phyloP scores from a whole-genome alignment of 345 rosid genomes.

The Gossypium turneri region DNA sequence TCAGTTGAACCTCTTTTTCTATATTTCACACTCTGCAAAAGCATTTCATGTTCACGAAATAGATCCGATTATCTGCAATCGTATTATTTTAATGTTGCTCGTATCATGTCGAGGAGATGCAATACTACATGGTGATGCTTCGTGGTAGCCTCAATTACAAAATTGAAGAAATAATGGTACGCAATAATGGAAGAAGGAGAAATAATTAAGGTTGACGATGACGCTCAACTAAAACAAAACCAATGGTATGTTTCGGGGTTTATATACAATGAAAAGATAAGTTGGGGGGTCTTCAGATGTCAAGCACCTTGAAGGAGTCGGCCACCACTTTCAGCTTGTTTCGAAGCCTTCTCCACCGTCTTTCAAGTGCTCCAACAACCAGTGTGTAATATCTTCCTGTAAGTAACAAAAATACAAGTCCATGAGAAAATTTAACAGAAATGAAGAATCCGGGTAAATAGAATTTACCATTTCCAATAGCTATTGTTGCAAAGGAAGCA shows the following conservation, averaged over 20 bases:
- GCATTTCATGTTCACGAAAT: not conserved
- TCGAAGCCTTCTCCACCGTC: constrained; percentile 62
- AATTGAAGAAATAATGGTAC: too few relatives aligned
- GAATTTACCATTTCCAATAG: constrained; percentile 58
- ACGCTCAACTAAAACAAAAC: not conserved
- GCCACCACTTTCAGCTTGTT: constrained; percentile 70
- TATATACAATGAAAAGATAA: not conserved
- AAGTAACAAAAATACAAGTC: constrained; percentile 4
- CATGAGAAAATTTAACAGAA: not conserved
- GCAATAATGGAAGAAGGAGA: not conserved
- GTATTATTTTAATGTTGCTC: not conserved
- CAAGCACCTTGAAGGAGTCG: constrained; percentile 64
- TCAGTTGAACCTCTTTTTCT: constrained; percentile 7
- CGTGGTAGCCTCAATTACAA: too few relatives aligned
- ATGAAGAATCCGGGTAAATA: not conserved
- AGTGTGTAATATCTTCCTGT: constrained; percentile 74
- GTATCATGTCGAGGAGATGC: not conserved
- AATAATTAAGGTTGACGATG: not conserved
- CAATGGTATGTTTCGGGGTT: not conserved
- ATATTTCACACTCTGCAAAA: not conserved
- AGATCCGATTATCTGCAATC: not conserved
- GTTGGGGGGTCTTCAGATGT: constrained; percentile 32
- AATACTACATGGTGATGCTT: not conserved
- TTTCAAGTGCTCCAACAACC: constrained; percentile 66
- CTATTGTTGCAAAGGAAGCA: constrained; percentile 67